Evolutionary conservation across 2,329 filamentous ascomycete species (phyloP), one percentile per base, ranked within the genome.

Genomic region (Ophiocordyceps camponoti-floridani): DNA sequence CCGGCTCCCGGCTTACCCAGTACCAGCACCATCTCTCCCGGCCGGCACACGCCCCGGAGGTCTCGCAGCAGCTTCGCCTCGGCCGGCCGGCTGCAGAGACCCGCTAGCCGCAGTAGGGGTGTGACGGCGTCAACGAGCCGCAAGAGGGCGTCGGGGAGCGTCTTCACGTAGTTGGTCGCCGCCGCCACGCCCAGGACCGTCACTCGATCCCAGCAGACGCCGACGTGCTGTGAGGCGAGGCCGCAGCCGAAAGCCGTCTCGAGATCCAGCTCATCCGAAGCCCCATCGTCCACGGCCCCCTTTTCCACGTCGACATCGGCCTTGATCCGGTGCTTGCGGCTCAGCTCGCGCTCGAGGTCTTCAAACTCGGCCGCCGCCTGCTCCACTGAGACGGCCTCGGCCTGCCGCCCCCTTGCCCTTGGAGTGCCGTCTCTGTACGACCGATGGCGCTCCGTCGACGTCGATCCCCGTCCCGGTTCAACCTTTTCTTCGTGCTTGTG

Each of bases 11-110:
- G 85, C 49, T 79, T 74, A 19, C 85, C 85, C 7, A 93, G 68
- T 0, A 93, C 85, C 2, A 93, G 68, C 0, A 89, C 73, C 86
- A 94, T 94, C 66, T 94, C 87, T 1, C 87, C 88, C 0, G 85
- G 83, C 50, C 80, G 78, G 46, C 77, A 75, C 1, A 83, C 70
- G 30, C 81, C 82, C 44, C 68, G 70, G 63, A 88, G 91, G 50
- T 74, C 68, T 48, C 84, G 71, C 23, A 94, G 63, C 41, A 94
- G 79, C 6, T 84, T 79, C 38, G 79, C 73, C 57, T 93, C 82
- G 30, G 67, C 67, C 2, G 79, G 79, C 58, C 83, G 84, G 46
- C 74, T 75, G 1, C 77, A 76, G 14, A 77, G 55, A 0, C 83
- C 81, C 1, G 88, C 62, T 10, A 86, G 53, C 16, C 65, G 67